Evolutionary conservation across 2,329 filamentous ascomycete species (phyloP), one percentile per base, ranked within the genome.

Genomic region (Zasmidium citrigriseum): DNA sequence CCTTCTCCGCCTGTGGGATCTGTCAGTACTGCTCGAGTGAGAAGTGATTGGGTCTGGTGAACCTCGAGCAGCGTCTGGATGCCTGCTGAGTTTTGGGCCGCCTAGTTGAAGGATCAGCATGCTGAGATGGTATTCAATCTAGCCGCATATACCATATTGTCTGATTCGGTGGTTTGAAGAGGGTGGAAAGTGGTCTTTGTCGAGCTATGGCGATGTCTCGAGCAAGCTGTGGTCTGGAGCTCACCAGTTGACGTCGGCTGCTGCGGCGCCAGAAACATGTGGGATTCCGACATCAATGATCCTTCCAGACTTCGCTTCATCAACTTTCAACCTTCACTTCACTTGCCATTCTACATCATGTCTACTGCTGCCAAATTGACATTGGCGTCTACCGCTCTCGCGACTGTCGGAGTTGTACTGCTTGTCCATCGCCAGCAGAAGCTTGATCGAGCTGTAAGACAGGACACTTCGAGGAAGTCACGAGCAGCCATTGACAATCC

Each of bases 1-100:
- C 93, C 78, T 92, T 89, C 85, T 99, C 95, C 70, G 95, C 93
- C 93, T 98, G 68, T 67, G 21, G 65, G 54, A 44, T 63, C 56
- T 63, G 72, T 82, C 67, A 81, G 76, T 73, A 18, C 20, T 50
- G 50, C 24, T 46, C 44, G 5, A 71, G 27, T 41, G 61, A 22
- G 27, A 29, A 20, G 50, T 59, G 18, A 3, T 53, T 20, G 9
- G 23, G 22, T 53, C 18, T 24, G 45, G 75, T 89, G 72, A 89
- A 99, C 95, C 80, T 98, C 95, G 80, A 99, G 91, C 73, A 99
- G 88, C 75, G 93, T 98, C 81, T 98, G 93, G 76, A 99, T 99
- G 78, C 95, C 95, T 73, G 91, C 89, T 67, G 95, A 98, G 83
- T 98, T 98, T 82, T 98, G 95, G 75, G 93, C 95, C 76, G 95